Conservation (phyloP, 176 grass and related monocot species). For the Triticum timopheevii region DNA sequence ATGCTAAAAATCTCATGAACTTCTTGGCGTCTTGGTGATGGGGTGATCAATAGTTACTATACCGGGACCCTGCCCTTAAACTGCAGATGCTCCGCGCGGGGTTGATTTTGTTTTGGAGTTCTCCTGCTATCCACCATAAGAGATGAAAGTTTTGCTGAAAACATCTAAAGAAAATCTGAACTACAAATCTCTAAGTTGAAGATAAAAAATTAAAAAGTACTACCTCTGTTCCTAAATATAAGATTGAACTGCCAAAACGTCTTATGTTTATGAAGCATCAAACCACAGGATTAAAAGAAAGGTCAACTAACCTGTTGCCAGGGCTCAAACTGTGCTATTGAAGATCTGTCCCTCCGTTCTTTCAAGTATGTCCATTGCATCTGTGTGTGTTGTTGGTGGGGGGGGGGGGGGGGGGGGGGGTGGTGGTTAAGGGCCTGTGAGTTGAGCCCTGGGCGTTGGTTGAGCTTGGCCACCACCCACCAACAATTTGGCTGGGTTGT, state of each 20-base stretch:
- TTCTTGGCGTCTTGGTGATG: background rate
- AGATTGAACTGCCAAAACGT: too few species aligned
- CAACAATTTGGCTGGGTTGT: background rate
- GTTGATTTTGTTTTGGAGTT: constrained; percentile 3
- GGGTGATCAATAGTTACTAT: background rate
- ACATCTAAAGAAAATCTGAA: background rate
- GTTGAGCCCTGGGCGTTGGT: background rate
- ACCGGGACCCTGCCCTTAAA: background rate
- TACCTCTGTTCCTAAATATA: too few species aligned
- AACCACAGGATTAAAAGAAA: background rate
- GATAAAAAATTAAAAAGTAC: background rate
- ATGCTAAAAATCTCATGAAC: background rate
- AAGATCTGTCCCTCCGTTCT: background rate
- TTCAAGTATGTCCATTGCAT: too few species aligned
- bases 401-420: background rate
- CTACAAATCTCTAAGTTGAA: background rate
- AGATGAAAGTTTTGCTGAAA: background rate
- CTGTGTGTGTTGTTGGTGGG: background rate
- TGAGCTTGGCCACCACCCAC: background rate
- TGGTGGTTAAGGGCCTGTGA: background rate
- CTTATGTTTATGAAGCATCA: background rate
- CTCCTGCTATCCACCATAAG: background rate
- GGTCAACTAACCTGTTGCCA: background rate
- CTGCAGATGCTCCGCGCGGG: background rate
- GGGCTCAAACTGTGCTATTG: background rate